A percentile compares a stretch with the other conserved stretches of the same genome.
These are phyloP conservation scores for Crataegus laevigata DNA, from an alignment of 306 rosid species.

Conservation along the genomic window DNA sequence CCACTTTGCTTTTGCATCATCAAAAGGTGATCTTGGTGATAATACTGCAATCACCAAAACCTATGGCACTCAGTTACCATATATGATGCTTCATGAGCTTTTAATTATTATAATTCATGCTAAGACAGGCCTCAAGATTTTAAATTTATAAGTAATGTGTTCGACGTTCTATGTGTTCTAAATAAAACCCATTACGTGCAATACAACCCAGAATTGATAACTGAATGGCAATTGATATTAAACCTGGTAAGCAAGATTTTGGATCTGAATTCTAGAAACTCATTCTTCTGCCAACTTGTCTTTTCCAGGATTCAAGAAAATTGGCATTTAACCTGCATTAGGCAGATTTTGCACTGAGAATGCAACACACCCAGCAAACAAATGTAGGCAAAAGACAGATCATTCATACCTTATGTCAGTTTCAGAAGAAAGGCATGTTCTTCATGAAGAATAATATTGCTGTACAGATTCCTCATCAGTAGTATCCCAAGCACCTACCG, in stretches of 20 bases:
- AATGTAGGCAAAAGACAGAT: neutral
- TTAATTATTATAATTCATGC: neutral
- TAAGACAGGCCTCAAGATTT: neutral
- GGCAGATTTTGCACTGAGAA: slow-evolving; percentile 3
- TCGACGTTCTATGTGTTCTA: neutral
- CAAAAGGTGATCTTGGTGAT: slow-evolving; percentile 36
- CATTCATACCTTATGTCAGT: neutral
- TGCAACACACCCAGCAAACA: neutral
- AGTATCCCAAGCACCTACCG: neutral
- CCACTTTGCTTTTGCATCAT: slow-evolving; percentile 55
- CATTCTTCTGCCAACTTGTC: neutral
- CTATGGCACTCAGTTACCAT: slow-evolving; percentile 32
- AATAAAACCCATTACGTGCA: neutral
- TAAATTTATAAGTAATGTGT: neutral
- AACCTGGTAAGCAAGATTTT: neutral
- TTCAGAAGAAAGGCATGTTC: neutral
- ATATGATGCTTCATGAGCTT: slow-evolving; percentile 33
- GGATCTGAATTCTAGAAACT: neutral
- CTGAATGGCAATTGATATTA: neutral
- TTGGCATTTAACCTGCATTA: slow-evolving; percentile 2
- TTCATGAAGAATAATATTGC: neutral
- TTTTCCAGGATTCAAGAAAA: neutral
- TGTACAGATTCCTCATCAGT: neutral
- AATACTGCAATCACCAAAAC: slow-evolving; percentile 53
- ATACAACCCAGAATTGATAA: neutral